phyloP scores from a whole-genome alignment of 768 basidiomycete species.

The Hirschioporus abietinus region DNA sequence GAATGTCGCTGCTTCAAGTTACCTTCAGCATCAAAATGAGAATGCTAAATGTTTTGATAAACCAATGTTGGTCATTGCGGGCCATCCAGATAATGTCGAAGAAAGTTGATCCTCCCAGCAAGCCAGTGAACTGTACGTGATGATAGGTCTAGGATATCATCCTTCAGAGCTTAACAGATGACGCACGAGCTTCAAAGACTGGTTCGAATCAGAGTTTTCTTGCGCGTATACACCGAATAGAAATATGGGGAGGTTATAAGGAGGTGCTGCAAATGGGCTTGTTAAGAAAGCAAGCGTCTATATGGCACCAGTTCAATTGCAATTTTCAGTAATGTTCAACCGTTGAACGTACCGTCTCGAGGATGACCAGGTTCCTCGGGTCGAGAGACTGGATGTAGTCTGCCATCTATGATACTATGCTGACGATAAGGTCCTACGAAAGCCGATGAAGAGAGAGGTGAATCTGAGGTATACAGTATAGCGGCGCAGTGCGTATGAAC shows the following conservation, averaged over 20 bases:
- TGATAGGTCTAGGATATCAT: neutral
- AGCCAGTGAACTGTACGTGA: constrained; percentile 50
- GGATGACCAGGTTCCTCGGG: constrained; percentile 61
- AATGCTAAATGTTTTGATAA: constrained; percentile 51
- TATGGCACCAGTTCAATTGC: neutral
- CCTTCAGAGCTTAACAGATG: neutral
- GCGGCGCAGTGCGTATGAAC: neutral
- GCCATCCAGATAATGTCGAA: constrained; percentile 72
- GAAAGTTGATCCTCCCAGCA: constrained; percentile 55
- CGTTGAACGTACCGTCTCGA: constrained; percentile 46
- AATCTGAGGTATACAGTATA: too few relatives aligned
- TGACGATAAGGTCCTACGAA: neutral
- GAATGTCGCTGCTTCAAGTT: constrained; percentile 6
- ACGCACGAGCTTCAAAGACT: constrained; percentile 60
- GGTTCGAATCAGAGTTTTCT: constrained; percentile 58
- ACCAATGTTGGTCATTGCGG: constrained; percentile 46
- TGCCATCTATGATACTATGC: constrained; percentile 29
- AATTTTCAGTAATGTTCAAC: neutral
- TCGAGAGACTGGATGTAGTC: constrained; percentile 72
- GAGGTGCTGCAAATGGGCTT: constrained; percentile 49
- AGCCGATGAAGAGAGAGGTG: too few relatives aligned
- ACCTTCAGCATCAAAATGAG: constrained; percentile 59
- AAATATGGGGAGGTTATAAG: constrained; percentile 80
- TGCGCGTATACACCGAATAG: constrained; percentile 72
- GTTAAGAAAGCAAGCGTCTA: constrained; percentile 60